Evolutionary conservation across 2,329 filamentous ascomycete genomes (phyloP), one percentile per base, ranked within the genome.

Genomic region (Dothidotthia symphoricarpi): DNA sequence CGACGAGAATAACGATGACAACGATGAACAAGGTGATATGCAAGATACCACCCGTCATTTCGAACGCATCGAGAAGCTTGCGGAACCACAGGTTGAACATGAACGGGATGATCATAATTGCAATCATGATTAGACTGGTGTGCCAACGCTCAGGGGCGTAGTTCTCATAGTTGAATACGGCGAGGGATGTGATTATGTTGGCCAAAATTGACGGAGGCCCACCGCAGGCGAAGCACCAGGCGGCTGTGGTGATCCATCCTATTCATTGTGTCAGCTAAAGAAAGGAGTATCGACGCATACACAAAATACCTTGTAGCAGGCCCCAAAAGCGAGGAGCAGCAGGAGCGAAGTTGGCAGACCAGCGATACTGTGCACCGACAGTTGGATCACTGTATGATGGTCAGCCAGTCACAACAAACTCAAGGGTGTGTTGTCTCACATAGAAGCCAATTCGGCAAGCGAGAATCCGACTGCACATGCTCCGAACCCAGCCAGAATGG

Each of bases 1-100:
- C 66, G 44, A 66, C 65, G 3, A 76, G 57, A 3, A 71, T 61
- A 9, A 74, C 68, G 13, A 77, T 57, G 35, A 75, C 67, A 3
- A 68, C 72, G 38, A 77, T 69, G 45, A 76, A 72, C 5, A 74
- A 71, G 13, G 69, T 49, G 16, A 76, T 57, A 41, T 77, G 75
- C 4, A 76, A 38, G 13, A 73, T 59, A 3, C 74, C 61, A 16
- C 73, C 63, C 9, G 69, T 50, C 3, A 69, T 67, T 49, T 79
- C 75, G 31, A 75, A 57, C 1, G 64, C 47, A 5, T 73, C 71
- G 2, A 77, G 56, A 1, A 70, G 41, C 10, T 64, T 67, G 1
- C 69, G 68, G n/a, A 70, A 64, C 28, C 71, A 63, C 2, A 69
- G 65, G 44, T 77, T 77, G 39, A 72, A 63, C 2, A 55, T 41